These are phyloP conservation scores for Salix viminalis DNA, from an alignment of 345 rosid genomes.

Conservation along the genomic window DNA sequence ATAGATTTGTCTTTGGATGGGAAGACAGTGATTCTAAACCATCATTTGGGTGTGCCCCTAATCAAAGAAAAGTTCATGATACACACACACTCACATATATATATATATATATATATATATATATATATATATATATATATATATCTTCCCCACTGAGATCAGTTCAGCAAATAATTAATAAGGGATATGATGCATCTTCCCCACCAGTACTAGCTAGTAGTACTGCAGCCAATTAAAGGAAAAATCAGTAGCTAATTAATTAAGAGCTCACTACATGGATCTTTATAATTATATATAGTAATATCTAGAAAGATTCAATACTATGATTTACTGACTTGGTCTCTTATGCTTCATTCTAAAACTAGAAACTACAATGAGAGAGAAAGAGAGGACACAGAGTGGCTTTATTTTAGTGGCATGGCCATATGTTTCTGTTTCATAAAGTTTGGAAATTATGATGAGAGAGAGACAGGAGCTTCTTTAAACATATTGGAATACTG, in stretches of 20 bases:
- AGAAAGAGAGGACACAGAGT: slow-evolving; percentile 5
- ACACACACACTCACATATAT: not conserved
- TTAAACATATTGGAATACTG: not conserved
- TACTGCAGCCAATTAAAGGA: not conserved
- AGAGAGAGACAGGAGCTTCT: slow-evolving; percentile 13
- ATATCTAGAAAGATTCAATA: not conserved
- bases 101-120: too few species aligned
- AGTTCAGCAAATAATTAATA: not conserved
- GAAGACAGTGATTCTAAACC: not conserved
- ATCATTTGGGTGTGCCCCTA: not conserved
- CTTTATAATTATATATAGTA: slow-evolving; percentile 13
- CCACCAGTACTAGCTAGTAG: not conserved
- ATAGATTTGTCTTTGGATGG: not conserved
- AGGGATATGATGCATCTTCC: not conserved
- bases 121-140: too few species aligned
- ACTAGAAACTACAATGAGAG: slow-evolving; percentile 16
- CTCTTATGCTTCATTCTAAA: slow-evolving; percentile 38
- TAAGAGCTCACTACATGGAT: slow-evolving; percentile 17
- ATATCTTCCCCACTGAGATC: not conserved
- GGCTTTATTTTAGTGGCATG: slow-evolving; percentile 28
- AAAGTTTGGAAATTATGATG: slow-evolving; percentile 28
- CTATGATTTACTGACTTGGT: slow-evolving; percentile 23
- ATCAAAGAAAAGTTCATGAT: not conserved
- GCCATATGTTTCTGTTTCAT: slow-evolving; percentile 36
- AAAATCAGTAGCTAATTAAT: slow-evolving; percentile 20